Percentiles rank a stretch among this genome's conserved stretches.
Evolutionary conservation across 805 yeast genomes (phyloP).

Genomic region (Barnettozyma vustinii): DNA sequence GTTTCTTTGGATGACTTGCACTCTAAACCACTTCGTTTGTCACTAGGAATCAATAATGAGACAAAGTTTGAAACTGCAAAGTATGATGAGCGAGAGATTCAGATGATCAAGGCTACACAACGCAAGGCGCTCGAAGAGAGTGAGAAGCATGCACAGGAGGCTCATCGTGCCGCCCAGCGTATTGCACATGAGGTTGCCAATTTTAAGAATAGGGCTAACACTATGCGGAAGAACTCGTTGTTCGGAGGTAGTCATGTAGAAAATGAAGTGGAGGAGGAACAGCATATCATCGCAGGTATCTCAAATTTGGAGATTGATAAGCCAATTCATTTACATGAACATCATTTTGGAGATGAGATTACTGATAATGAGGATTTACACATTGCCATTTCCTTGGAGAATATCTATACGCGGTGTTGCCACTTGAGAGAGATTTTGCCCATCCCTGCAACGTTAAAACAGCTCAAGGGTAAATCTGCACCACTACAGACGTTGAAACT

Average conservation of each 20-base stretch:
- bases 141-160: constrained; percentile 69
- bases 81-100: constrained; percentile 38
- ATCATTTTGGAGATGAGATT: constrained; percentile 39
- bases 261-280: constrained; percentile 25
- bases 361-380: constrained; percentile 17
- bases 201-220: constrained; percentile 28
- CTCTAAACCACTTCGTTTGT: constrained; percentile 51
- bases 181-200: constrained; percentile 60
- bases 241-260: constrained; percentile 4
- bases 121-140: constrained; percentile 51
- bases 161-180: constrained; percentile 64
- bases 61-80: constrained; percentile 23
- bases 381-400: constrained; percentile 41
- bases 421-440: constrained; percentile 89
- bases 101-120: constrained; percentile 55
- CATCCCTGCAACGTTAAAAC: constrained; percentile 82
- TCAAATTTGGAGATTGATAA: constrained; percentile 55
- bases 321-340: constrained; percentile 60
- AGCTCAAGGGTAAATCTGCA: constrained; percentile 68
- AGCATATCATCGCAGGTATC: constrained; percentile 15
- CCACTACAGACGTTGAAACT: constrained; percentile 70
- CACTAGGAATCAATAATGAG: constrained; percentile 60
- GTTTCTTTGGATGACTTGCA: constrained; percentile 63
- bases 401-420: constrained; percentile 86
- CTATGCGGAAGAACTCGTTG: constrained; percentile 1